Evolutionary conservation across 257 asterid genomes (phyloP).

Genomic region (Parsonsia alboflavescens): DNA sequence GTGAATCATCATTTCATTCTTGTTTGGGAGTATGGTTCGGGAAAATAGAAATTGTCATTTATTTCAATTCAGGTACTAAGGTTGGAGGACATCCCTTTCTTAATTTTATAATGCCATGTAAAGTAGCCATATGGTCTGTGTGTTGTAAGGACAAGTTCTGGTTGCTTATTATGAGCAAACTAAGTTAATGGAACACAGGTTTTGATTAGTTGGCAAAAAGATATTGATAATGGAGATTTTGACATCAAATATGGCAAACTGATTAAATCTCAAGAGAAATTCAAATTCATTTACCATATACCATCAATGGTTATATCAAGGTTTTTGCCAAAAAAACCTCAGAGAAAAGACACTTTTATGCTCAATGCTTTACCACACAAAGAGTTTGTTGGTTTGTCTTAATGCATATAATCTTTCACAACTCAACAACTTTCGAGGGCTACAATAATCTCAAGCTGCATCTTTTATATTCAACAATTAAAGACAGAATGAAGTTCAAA

Average conservation of each 20-base stretch:
- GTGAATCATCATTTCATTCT: too few species aligned
- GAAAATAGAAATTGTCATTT: too few species aligned
- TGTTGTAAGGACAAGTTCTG: too few species aligned
- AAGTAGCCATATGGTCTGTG: too few species aligned
- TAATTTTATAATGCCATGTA: too few species aligned
- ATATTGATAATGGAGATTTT: not conserved
- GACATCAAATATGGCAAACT: too few species aligned
- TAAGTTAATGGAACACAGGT: not conserved
- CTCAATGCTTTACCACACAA: not conserved
- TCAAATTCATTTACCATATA: not conserved
- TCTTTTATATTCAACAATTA: not conserved
- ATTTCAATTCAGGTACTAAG: too few species aligned
- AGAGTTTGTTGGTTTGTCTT: not conserved
- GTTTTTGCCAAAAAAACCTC: not conserved
- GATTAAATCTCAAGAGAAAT: not conserved
- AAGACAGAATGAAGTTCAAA: not conserved
- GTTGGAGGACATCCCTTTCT: too few species aligned
- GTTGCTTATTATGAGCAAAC: too few species aligned
- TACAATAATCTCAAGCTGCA: not conserved
- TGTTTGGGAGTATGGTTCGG: too few species aligned
- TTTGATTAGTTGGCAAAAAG: not conserved
- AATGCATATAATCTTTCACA: not conserved
- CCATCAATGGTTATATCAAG: constrained; percentile 1
- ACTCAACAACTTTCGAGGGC: not conserved
- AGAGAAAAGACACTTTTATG: not conserved